Evolutionary conservation across 192 early-diverging fungal genomes (phyloP).

Genomic region (Coemansia asiatica): DNA sequence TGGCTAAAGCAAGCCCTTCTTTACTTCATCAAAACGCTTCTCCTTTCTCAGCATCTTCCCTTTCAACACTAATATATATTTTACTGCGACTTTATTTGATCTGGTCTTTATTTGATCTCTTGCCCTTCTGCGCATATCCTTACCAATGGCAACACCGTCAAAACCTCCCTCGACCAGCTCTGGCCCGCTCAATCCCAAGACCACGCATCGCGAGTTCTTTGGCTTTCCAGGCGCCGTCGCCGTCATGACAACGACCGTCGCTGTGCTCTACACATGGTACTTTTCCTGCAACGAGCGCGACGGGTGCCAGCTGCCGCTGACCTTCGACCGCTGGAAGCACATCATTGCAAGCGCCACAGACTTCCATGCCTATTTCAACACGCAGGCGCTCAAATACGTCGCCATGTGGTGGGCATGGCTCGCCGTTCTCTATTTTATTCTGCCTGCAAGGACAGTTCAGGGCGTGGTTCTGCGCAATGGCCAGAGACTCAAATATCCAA

Average conservation of each 20-base stretch:
- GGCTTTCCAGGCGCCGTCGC: constrained; percentile 62
- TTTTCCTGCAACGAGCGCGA: constrained; percentile 47
- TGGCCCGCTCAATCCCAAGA: constrained; percentile 60
- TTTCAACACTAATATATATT: too few relatives aligned
- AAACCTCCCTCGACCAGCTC: neutral
- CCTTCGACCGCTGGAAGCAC: constrained; percentile 17
- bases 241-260: constrained; percentile 54
- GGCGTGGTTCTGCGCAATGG: constrained; percentile 76
- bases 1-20: too few relatives aligned
- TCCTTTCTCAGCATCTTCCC: too few relatives aligned
- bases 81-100: constrained; percentile 2
- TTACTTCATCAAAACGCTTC: too few relatives aligned
- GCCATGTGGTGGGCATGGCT: constrained; percentile 71
- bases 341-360: constrained; percentile 52
- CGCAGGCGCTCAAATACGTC: constrained; percentile 49
- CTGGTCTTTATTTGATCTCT: constrained; percentile 1
- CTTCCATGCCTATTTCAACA: constrained; percentile 48
- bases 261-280: constrained; percentile 53
- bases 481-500: constrained; percentile 72
- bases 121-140: neutral
- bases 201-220: constrained; percentile 81
- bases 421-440: constrained; percentile 61
- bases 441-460: constrained; percentile 66
- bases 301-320: constrained; percentile 58
- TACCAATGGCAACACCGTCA: neutral